Percentiles rank a stretch among this genome's conserved stretches.
phyloP scores from a whole-genome alignment of 2,329 filamentous ascomycete species.

The Berkeleyomyces rouxiae region DNA sequence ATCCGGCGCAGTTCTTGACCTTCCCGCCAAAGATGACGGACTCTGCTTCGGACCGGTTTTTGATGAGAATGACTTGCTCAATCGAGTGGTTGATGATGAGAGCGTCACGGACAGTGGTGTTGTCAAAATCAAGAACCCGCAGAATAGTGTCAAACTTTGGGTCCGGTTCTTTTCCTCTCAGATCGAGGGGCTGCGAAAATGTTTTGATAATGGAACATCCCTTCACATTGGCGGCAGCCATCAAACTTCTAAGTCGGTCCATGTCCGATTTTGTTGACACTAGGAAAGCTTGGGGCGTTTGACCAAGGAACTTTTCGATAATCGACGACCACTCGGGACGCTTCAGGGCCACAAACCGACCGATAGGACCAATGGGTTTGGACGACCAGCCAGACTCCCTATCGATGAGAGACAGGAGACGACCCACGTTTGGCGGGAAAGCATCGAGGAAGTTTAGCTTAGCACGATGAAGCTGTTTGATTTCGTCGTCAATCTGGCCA shows the following conservation, averaged over 20 bases:
- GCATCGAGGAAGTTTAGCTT: constrained; percentile 45
- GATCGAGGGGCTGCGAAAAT: constrained; percentile 37
- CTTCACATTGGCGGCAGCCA: constrained; percentile 37
- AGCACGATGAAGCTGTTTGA: constrained; percentile 13
- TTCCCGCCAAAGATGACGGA: constrained; percentile 47
- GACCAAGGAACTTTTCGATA: constrained; percentile 62
- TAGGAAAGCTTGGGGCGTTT: constrained; percentile 56
- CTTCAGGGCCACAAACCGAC: constrained; percentile 55
- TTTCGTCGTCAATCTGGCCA: constrained; percentile 17
- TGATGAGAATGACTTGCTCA: constrained; percentile 70
- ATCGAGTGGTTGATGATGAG: constrained; percentile 69
- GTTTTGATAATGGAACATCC: constrained; percentile 48
- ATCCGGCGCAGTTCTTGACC: constrained; percentile 54
- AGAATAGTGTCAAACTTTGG: constrained; percentile 58
- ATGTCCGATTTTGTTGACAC: constrained; percentile 66
- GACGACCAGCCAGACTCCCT: constrained; percentile 50
- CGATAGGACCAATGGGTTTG: constrained; percentile 71
- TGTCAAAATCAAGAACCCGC: constrained; percentile 65
- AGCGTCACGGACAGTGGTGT: constrained; percentile 60
- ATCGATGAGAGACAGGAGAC: constrained; percentile 51
- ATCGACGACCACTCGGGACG: constrained; percentile 72
- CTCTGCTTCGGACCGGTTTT: constrained; percentile 48
- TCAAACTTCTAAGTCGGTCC: constrained; percentile 46
- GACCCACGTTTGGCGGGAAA: constrained; percentile 45
- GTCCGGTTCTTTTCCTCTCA: constrained; percentile 56